Evolutionary conservation across 2,329 filamentous ascomycete species (phyloP), one percentile per base, ranked within the genome.

Genomic region (Aspergillus thermomutatus): DNA sequence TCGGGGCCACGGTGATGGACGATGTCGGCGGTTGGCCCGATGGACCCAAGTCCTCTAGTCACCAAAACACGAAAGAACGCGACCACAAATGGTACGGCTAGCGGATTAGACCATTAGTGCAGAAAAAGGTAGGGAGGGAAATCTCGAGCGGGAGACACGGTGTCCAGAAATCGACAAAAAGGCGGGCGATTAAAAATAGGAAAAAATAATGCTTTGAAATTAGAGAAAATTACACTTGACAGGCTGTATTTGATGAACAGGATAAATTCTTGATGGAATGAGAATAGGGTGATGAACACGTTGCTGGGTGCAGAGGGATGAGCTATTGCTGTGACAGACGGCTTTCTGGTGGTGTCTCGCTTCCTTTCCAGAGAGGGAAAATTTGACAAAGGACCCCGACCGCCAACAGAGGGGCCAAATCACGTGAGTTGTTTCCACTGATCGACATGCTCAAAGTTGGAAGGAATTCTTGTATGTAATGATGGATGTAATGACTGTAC

Each of bases 1-100:
- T 73, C 53, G 70, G 71, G 69, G 71, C 70, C 70, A 74, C 69
- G 71, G 64, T 73, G 71, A 60, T 62, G 55, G 54, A 55, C 54
- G 52, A 57, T 50, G 54, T 53, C 52, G 55, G 50, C 56, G 51
- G 56, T 53, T 53, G 50, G 55, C 53, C 49, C 53, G 48, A 40
- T 52, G 21, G 49, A 51, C 28, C 19, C 46, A 56, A 51, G 46
- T 56, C 56, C 50, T 28, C 50, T 43, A 45, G 50, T 50, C 26
- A 50, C 45, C 45, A 37, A 53, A 41, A 14, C 43, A 57, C 25
- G 48, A 45, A 19, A 49, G 46, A 49, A 25, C 31, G 41, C 50
- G 43, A 53, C 40, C 40, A 41, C 49, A 43, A 55, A 48, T 54
- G 50, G 54, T 64, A 59, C 59, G 62, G 59, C 53, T 59, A 45